Evolutionary conservation across 768 basidiomycete genomes (phyloP).

Genomic region (Russula brevipes): DNA sequence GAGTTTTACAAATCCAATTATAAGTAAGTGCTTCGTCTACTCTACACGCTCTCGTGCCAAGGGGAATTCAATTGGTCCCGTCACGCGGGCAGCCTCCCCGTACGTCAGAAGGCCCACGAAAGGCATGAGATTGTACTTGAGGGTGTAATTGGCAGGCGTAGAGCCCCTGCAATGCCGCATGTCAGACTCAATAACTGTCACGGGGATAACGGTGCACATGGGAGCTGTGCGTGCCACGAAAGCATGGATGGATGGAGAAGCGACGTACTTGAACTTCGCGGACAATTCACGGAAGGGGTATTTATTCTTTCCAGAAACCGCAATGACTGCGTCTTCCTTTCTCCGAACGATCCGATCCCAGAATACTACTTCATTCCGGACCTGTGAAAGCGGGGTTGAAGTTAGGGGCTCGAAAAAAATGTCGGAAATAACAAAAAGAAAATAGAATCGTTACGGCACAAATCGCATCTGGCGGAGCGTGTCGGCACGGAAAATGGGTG

Average conservation of each 20-base stretch:
- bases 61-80: slow-evolving; percentile 35
- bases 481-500: neutral
- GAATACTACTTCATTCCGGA: slow-evolving; percentile 73
- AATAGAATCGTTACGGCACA: neutral
- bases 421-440: neutral
- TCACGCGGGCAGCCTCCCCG: slow-evolving; percentile 59
- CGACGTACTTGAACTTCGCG: slow-evolving; percentile 67
- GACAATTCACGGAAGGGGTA: slow-evolving; percentile 77
- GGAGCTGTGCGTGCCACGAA: neutral
- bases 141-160: slow-evolving; percentile 58
- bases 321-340: slow-evolving; percentile 66
- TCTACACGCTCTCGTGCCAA: slow-evolving; percentile 25
- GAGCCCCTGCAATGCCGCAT: slow-evolving; percentile 47
- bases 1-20: neutral
- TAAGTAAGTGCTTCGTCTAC: neutral
- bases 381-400: slow-evolving; percentile 35
- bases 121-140: slow-evolving; percentile 91
- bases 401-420: slow-evolving; percentile 5
- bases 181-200: slow-evolving; percentile 22
- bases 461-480: neutral
- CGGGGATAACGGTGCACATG: slow-evolving; percentile 10
- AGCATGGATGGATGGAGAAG: slow-evolving; percentile 3
- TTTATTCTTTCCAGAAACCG: slow-evolving; percentile 68
- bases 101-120: slow-evolving; percentile 76
- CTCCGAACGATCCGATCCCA: slow-evolving; percentile 91